Percentiles rank a stretch among this genome's conserved stretches.
Evolutionary conservation across 495 filamentous ascomycete species (phyloP).

Genomic region (Xylaria curta): DNA sequence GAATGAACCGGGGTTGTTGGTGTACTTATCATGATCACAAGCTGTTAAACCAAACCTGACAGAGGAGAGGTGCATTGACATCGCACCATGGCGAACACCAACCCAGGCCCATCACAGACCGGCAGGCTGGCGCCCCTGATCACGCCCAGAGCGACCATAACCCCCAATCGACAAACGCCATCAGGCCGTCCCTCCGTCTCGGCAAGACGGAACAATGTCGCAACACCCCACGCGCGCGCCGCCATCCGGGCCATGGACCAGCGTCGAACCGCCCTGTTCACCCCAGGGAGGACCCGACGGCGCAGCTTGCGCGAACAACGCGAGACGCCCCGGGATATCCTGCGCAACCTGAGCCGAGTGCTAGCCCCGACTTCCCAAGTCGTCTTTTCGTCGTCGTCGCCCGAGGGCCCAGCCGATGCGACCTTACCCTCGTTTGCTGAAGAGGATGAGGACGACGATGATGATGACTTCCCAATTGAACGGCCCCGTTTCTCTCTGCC

Average conservation of each 20-base stretch:
- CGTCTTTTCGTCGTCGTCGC: constrained; percentile 65
- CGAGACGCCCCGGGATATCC: constrained; percentile 75
- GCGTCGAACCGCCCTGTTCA: constrained; percentile 73
- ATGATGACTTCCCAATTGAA: constrained; percentile 62
- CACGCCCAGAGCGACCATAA: constrained; percentile 36
- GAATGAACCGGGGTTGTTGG: neutral
- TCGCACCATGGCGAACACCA: constrained; percentile 34
- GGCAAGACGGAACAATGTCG: constrained; percentile 42
- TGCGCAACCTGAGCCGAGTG: constrained; percentile 70
- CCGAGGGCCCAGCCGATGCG: constrained; percentile 39
- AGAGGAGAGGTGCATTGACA: neutral
- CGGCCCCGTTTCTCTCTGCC: constrained; percentile 73
- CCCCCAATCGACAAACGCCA: constrained; percentile 45
- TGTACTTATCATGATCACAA: neutral
- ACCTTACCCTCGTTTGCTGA: constrained; percentile 39
- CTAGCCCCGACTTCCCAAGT: constrained; percentile 65
- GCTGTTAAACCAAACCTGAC: neutral
- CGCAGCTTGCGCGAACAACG: constrained; percentile 69
- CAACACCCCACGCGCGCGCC: constrained; percentile 72
- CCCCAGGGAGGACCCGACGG: constrained; percentile 70
- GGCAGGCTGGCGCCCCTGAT: constrained; percentile 28
- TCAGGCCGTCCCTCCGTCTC: constrained; percentile 47
- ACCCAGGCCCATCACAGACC: constrained; percentile 7
- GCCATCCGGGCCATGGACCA: constrained; percentile 71
- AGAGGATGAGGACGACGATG: constrained; percentile 65